Conservation (phyloP, 75 land plant species). For the Sequoiadendron giganteum region DNA sequence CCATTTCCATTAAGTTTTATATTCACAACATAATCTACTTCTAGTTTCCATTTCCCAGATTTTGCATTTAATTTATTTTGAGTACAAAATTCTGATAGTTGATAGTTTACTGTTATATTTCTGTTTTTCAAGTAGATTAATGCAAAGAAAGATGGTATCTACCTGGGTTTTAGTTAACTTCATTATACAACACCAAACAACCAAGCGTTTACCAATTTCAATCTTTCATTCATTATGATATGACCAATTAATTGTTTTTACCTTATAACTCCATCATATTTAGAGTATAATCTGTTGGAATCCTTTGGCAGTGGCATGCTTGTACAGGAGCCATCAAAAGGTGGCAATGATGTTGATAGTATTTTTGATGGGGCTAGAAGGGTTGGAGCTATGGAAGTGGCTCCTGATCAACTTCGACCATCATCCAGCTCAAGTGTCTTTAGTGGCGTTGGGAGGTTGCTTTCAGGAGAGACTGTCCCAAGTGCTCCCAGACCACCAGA, state of each 20-base stretch:
- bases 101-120: no score
- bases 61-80: no score
- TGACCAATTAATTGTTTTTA: background rate
- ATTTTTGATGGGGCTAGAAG: slow-evolving; percentile 82
- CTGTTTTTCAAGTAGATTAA: no score
- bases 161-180: no score
- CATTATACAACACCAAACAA: no score
- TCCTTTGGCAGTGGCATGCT: slow-evolving; percentile 84
- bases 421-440: slow-evolving; percentile 68
- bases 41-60: no score
- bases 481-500: slow-evolving; percentile 43
- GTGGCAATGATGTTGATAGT: slow-evolving; percentile 54
- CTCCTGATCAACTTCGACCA: slow-evolving; percentile 40
- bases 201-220: no score
- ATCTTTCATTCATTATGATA: no score
- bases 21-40: no score
- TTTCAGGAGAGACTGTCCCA: slow-evolving; percentile 64
- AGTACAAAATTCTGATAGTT: no score
- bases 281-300: background rate
- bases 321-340: slow-evolving; percentile 85
- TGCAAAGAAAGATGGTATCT: no score
- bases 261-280: background rate
- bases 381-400: slow-evolving; percentile 65
- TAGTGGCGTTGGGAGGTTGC: slow-evolving; percentile 70
- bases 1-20: no score